Evolutionary conservation across 2,329 filamentous ascomycete species (phyloP).

Genomic region (Aspergillus udagawae): DNA sequence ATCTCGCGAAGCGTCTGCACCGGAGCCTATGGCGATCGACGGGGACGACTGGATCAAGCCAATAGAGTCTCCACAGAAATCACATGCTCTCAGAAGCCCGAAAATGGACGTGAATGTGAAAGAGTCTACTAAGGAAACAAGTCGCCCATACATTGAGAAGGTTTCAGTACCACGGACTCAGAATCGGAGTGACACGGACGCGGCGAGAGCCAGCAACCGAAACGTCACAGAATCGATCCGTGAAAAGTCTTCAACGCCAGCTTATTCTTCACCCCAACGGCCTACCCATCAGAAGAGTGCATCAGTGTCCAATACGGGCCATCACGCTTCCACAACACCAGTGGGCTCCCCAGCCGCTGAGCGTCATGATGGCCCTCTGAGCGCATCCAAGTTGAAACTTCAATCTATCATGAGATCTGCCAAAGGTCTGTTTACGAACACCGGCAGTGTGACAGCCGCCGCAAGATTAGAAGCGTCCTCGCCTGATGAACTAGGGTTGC

Average conservation of each 20-base stretch:
- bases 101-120: constrained; percentile 61
- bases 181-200: constrained; percentile 11
- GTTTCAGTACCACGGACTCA: constrained; percentile 3
- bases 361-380: constrained; percentile 72
- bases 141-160: constrained; percentile 7
- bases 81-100: constrained; percentile 56
- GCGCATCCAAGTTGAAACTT: constrained; percentile 87
- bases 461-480: constrained; percentile 55
- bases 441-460: constrained; percentile 55
- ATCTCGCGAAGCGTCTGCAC: constrained; percentile 15
- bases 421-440: constrained; percentile 79
- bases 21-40: constrained; percentile 32
- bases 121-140: constrained; percentile 22
- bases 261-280: constrained; percentile 50
- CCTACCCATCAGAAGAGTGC: constrained; percentile 55
- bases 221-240: constrained; percentile 42
- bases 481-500: constrained; percentile 32
- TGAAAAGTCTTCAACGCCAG: constrained; percentile 63
- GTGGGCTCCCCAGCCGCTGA: constrained; percentile 47
- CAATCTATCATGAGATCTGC: constrained; percentile 88
- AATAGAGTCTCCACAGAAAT: constrained; percentile 44
- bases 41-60: constrained; percentile 61
- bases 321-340: constrained; percentile 54
- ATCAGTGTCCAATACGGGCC: constrained; percentile 56
- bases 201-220: constrained; percentile 12